phyloP scores from a whole-genome alignment of 2,329 filamentous ascomycete genomes.

The Triangularia setosa region DNA sequence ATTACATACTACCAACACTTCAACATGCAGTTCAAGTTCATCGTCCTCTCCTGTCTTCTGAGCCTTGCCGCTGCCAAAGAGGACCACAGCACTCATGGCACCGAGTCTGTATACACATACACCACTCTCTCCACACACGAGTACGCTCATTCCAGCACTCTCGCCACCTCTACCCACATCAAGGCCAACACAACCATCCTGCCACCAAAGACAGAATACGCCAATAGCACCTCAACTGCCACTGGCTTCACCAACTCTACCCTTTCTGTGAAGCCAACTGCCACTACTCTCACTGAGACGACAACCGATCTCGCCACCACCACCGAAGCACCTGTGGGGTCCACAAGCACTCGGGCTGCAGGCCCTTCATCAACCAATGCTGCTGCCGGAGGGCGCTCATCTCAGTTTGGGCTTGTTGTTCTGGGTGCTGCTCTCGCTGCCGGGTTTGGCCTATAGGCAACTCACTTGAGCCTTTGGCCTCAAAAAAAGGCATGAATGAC shows the following conservation, averaged over 20 bases:
- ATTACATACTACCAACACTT: neutral
- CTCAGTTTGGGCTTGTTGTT: slow-evolving; percentile 11
- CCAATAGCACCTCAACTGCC: neutral
- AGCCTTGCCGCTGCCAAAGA: slow-evolving; percentile 16
- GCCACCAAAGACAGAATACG: slow-evolving; percentile 5
- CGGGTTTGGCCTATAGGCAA: slow-evolving; percentile 5
- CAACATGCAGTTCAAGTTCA: slow-evolving; percentile 23
- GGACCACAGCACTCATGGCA: neutral
- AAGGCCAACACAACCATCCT: slow-evolving; percentile 3
- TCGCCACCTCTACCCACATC: neutral
- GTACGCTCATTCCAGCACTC: neutral
- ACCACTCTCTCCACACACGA: neutral
- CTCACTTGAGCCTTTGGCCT: neutral
- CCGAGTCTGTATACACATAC: neutral
- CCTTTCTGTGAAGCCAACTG: neutral
- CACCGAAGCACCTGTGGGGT: neutral
- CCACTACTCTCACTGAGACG: neutral
- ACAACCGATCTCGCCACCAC: neutral
- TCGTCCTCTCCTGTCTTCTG: slow-evolving; percentile 21
- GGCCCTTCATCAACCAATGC: slow-evolving; percentile 10
- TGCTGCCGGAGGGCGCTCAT: neutral
- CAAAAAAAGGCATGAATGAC: neutral
- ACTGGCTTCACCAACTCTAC: neutral
- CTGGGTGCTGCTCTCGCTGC: slow-evolving; percentile 1
- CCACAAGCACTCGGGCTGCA: slow-evolving; percentile 4